These are phyloP conservation scores for Prunus armeniaca DNA, from an alignment of 306 rosid genomes.

Conservation along the genomic window DNA sequence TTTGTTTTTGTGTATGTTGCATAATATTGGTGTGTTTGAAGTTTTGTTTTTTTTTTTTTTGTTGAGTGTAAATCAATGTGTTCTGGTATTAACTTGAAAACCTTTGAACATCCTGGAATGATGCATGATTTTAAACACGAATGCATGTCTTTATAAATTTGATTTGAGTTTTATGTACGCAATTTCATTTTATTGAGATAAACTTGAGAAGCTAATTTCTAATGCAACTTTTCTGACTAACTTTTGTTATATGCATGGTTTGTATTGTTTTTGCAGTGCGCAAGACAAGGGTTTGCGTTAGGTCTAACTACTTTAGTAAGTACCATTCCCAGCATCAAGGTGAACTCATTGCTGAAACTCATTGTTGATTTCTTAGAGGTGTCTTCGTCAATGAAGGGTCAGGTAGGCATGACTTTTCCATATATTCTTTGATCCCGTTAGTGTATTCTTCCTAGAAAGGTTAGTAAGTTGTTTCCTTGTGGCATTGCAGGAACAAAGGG, in stretches of 20 bases:
- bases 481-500: conserved; percentile 78
- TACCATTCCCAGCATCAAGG: conserved; percentile 41
- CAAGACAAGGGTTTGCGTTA: conserved; percentile 88
- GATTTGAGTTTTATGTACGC: neutral
- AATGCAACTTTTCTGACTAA: conserved; percentile 1
- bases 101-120: neutral
- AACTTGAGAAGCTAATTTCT: neutral
- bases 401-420: conserved; percentile 43
- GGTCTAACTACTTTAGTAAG: conserved; percentile 61
- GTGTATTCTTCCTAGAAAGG: conserved; percentile 7
- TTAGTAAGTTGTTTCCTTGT: conserved; percentile 9
- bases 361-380: conserved; percentile 73
- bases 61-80: neutral
- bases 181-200: neutral
- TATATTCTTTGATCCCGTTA: conserved; percentile 10
- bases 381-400: conserved; percentile 94
- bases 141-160: neutral
- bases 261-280: conserved; percentile 69
- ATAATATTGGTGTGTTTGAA: neutral
- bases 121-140: neutral
- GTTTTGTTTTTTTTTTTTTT: neutral
- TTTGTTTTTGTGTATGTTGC: neutral
- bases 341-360: conserved; percentile 80
- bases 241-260: neutral
- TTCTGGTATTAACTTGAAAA: neutral